Base-by-base conservation (phyloP, 1,284 basidiomycete species). In the Moesziomyces parantarcticus region DNA sequence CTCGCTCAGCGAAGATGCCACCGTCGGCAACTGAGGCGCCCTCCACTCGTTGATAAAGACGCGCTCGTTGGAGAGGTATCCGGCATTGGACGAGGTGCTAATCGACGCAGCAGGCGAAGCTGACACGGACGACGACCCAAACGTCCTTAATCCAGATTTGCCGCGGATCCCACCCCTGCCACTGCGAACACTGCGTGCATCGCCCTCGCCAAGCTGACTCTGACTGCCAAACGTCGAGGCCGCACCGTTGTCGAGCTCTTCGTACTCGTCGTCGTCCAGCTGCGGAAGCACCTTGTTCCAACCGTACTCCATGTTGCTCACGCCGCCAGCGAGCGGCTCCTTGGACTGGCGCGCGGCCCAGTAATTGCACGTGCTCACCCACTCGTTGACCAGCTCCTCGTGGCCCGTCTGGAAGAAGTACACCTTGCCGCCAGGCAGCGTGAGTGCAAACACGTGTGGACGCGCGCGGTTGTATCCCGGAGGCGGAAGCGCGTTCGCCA, bases 221-320 rank as follows among this genome's bases (percentile, higher is more conserved):
- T 39, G 36, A 39, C 36, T 39, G 18, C 36, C 36, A 6, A 16
- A 39, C 14, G 36, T 21, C 44, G 44, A 21, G 49, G 40, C 23
- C n/a, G 26, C 20, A 10, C 46, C 42, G 13, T 58, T 58, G 88
- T 89, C 41, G 23, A 61, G 21, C 85, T 18, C 87, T 84, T 91
- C 90, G 16, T 86, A 77, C 22, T 60, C 62, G 5, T 71, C 62
- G 0, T 51, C 51, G 7, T 63, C 51, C 21, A 51, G 41, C 18
- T 34, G 51, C 3, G 78, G 75, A 8, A 78, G 32, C 13, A 91
- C 88, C 40, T 92, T 89, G 81, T 91, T 95, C 96, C 96, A 99
- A 11, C 96, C 96, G 80, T 99, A 98, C 84, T 99, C 97, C 91
- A 98, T 96, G 85, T 99, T 99, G 48, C 93, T 94, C 2, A 98